Conservation (phyloP, 371 early-diverging fungal species). For the Mortierella sp. region DNA sequence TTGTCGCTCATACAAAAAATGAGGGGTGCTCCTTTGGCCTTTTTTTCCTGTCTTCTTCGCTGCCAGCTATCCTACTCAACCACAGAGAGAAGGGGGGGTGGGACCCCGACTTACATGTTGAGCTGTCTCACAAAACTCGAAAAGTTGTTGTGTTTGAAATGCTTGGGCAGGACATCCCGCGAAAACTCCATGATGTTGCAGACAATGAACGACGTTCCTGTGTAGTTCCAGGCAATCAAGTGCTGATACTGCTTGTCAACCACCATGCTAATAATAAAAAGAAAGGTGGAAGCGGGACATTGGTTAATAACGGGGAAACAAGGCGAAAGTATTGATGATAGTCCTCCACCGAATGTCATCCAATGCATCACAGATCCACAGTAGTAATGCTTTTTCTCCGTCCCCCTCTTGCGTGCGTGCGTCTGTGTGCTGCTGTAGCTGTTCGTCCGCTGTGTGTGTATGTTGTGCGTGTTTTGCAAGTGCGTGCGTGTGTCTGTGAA, state of each 20-base stretch:
- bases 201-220: constrained; percentile 90
- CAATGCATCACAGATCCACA: neutral
- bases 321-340: neutral
- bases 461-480: neutral
- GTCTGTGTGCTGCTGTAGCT: neutral
- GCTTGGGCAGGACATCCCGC: constrained; percentile 80
- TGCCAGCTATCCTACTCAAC: constrained; percentile 1
- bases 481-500: neutral
- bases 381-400: neutral
- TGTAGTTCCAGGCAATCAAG: constrained; percentile 85
- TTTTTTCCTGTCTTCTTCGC: neutral
- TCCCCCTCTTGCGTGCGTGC: neutral
- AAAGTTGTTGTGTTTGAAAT: constrained; percentile 91
- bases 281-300: neutral
- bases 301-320: neutral
- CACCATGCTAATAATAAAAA: constrained; percentile 75
- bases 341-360: neutral
- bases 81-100: neutral
- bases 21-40: neutral
- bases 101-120: constrained; percentile 73
- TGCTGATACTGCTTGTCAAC: constrained; percentile 82
- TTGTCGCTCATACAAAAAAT: neutral
- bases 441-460: neutral
- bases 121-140: constrained; percentile 89
- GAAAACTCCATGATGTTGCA: constrained; percentile 87